Evolutionary conservation across 192 early-diverging fungal species (phyloP), one percentile per base, ranked within the genome.

Genomic region (Coemansia sp.): DNA sequence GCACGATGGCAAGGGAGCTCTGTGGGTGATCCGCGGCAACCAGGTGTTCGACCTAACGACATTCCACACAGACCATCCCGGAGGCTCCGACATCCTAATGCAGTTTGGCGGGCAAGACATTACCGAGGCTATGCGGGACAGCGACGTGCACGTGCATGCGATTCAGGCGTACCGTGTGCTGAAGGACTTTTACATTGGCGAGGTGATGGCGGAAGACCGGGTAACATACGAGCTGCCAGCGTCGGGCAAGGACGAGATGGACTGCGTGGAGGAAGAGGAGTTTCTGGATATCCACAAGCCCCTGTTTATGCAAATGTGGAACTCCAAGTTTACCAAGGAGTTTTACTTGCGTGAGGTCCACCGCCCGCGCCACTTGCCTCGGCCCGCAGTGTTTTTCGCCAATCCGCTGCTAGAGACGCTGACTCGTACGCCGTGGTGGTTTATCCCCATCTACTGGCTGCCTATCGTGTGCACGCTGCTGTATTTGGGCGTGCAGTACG

Each of bases 311-410:
- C 96, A 98, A 74, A 85, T 98, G 65, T 87, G 87, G 72, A 68
- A 69, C 58, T 83, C 83, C 11, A 87, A 85, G 18, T 98, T 87
- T 34, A 82, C 85, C 20, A 94, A 92, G 72, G 88, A 89, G 33
- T 90, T 91, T 39, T 98, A 98, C 68, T 77, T 96, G 36, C 75
- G 91, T 43, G 94, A 96, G 77, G 90, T 98, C 33, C 96, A 98
- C 72, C 88, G 91, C 57, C 93, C 94, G 36, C 90, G 91, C 48
- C 89, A 95, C 75, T 50, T 90, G 62, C 81, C 87, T 25, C 77
- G 82, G 14, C 86, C 94, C 8, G 94, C 94, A 1, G 88, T 86
- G 61, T 86, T 98, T 65, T 98, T 98, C 83, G 62, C 60, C 9
- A 87, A 90, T 45, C 80, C 85, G 35, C 75, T 85, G 47, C 82